Percentiles rank a stretch among this genome's conserved stretches.
phyloP scores from a whole-genome alignment of 176 grass and related monocot species.

The Avena insularis region DNA sequence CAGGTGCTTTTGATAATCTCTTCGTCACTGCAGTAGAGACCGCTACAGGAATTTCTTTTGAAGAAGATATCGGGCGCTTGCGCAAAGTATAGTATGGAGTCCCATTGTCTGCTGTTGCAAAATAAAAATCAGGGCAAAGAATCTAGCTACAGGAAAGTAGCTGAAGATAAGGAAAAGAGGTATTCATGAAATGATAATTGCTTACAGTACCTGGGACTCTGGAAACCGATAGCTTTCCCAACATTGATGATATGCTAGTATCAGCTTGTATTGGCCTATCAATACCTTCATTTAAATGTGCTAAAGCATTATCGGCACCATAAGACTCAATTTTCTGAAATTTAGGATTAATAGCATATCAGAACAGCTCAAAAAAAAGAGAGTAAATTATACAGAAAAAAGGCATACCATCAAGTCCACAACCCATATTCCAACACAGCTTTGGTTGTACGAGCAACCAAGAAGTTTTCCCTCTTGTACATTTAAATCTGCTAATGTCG shows the following conservation, averaged over 20 bases:
- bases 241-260: conserved; percentile 61
- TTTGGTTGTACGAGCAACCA: conserved; percentile 94
- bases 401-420: conserved; percentile 74
- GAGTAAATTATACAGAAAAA: conserved; percentile 33
- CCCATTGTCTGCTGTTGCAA: conserved; percentile 49
- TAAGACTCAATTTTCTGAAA: conserved; percentile 69
- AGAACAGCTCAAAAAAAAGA: conserved; percentile 35
- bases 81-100: conserved; percentile 52
- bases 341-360: conserved; percentile 37
- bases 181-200: conserved; percentile 13
- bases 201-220: conserved; percentile 55
- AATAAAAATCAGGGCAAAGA: conserved; percentile 25
- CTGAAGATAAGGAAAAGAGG: not conserved
- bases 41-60: conserved; percentile 50
- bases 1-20: conserved; percentile 59
- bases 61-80: conserved; percentile 43
- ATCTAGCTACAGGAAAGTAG: conserved; percentile 6
- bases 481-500: conserved; percentile 84
- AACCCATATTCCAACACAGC: conserved; percentile 86
- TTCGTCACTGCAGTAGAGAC: conserved; percentile 47
- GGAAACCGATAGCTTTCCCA: conserved; percentile 66
- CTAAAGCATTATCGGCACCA: conserved; percentile 49
- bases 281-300: conserved; percentile 50
- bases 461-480: conserved; percentile 91
- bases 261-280: conserved; percentile 51